Evolutionary conservation across 2,329 filamentous ascomycete genomes (phyloP).

Genomic region (Penicillium sp.): DNA sequence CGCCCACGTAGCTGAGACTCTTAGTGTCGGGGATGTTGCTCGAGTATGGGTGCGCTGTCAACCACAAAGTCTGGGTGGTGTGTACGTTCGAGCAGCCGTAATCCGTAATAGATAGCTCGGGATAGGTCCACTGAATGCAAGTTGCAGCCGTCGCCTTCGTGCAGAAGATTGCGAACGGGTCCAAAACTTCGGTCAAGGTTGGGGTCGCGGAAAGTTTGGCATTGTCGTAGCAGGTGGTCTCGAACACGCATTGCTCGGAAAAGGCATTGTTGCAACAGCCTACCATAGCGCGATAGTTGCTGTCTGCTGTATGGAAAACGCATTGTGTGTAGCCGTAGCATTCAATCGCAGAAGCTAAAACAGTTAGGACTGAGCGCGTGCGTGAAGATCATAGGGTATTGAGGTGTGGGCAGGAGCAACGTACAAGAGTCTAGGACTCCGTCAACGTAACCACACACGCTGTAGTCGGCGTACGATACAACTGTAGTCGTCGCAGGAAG

Average conservation of each 20-base stretch:
- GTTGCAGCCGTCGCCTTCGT: slow-evolving; percentile 2
- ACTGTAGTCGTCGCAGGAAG: not conserved
- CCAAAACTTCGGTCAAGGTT: not conserved
- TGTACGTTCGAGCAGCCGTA: slow-evolving; percentile 12
- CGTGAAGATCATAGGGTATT: not conserved
- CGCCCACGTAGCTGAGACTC: not conserved
- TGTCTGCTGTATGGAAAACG: slow-evolving; percentile 17
- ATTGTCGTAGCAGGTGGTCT: slow-evolving; percentile 16
- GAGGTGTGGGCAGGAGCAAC: not conserved
- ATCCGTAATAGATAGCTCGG: slow-evolving; percentile 12
- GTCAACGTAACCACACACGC: slow-evolving; percentile 2
- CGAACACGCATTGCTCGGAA: slow-evolving; percentile 9
- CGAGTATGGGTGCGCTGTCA: not conserved
- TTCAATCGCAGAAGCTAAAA: slow-evolving; percentile 1
- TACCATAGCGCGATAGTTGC: slow-evolving; percentile 14
- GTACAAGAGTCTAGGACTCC: not conserved
- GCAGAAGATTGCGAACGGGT: slow-evolving; percentile 7
- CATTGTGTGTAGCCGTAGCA: slow-evolving; percentile 11
- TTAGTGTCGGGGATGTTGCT: not conserved
- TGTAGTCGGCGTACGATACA: not conserved
- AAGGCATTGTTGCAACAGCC: slow-evolving; percentile 15
- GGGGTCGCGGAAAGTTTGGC: slow-evolving; percentile 10
- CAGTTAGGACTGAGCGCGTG: not conserved
- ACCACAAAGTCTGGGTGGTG: slow-evolving; percentile 4
- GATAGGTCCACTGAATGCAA: slow-evolving; percentile 16